These are phyloP conservation scores for Leishmania braziliensis DNA, from an alignment of 208 protist genomes.

Conservation along the genomic window DNA sequence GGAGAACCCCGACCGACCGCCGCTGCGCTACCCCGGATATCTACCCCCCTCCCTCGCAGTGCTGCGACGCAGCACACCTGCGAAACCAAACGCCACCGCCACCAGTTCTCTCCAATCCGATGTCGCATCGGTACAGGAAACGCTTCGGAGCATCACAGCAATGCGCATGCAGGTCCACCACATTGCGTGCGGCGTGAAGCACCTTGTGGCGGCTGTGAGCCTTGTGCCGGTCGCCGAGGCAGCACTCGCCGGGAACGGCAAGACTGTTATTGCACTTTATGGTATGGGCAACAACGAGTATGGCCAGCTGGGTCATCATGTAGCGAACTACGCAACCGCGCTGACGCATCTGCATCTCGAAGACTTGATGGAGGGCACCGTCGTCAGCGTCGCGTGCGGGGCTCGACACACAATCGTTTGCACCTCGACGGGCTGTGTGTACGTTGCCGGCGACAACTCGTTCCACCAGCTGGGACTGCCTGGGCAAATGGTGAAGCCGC, in stretches of 20 bases:
- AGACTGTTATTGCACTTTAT: conserved; percentile 27
- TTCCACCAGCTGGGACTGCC: conserved; percentile 67
- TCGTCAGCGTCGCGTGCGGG: conserved; percentile 68
- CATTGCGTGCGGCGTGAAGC: conserved; percentile 59
- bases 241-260: neutral
- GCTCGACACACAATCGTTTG: conserved; percentile 62
- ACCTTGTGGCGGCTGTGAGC: conserved; percentile 48
- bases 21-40: conserved; percentile 72
- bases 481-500: conserved; percentile 31
- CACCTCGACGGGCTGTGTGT: conserved; percentile 65
- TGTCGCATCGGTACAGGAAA: conserved; percentile 19
- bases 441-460: conserved; percentile 76
- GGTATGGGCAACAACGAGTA: conserved; percentile 83
- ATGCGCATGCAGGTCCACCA: conserved; percentile 43
- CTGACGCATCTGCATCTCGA: conserved; percentile 59
- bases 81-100: neutral
- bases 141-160: conserved; percentile 8
- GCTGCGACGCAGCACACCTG: conserved; percentile 15
- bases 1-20: conserved; percentile 44
- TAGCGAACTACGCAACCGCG: conserved; percentile 65
- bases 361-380: conserved; percentile 42
- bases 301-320: conserved; percentile 68
- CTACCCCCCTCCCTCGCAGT: conserved; percentile 53
- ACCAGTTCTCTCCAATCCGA: conserved; percentile 12
- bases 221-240: conserved; percentile 10